Evolutionary conservation across 352 stramenopile genomes (phyloP).

Genomic region (Phytophthora aleatoria): DNA sequence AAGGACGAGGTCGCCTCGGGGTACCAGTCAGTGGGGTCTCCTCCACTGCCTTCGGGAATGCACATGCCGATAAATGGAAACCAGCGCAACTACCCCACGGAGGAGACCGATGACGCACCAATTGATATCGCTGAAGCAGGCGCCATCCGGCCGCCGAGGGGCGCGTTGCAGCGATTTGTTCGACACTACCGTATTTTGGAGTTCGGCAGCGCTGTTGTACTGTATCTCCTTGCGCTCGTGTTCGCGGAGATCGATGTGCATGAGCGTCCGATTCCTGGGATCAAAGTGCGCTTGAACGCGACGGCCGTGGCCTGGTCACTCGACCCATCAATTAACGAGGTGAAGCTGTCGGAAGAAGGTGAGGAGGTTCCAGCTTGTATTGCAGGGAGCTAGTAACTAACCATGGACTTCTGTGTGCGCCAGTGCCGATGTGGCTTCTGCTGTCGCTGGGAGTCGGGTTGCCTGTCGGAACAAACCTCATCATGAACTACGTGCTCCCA

Average conservation of each 20-base stretch:
- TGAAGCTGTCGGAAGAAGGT: slow-evolving; percentile 53
- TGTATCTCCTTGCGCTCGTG: slow-evolving; percentile 51
- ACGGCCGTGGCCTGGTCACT: slow-evolving; percentile 47
- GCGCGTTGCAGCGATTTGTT: slow-evolving; percentile 24
- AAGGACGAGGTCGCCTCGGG: slow-evolving; percentile 12
- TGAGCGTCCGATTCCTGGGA: slow-evolving; percentile 55
- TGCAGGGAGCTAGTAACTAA: neutral
- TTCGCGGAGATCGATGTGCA: slow-evolving; percentile 63
- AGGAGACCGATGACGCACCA: slow-evolving; percentile 13
- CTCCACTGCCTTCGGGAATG: slow-evolving; percentile 3
- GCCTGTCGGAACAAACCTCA: slow-evolving; percentile 53
- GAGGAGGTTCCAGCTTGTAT: neutral
- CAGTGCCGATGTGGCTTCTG: slow-evolving; percentile 61
- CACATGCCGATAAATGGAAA: slow-evolving; percentile 13
- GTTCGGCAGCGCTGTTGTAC: slow-evolving; percentile 51
- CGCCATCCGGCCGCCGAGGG: neutral
- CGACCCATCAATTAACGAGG: slow-evolving; percentile 56
- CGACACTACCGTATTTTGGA: slow-evolving; percentile 57
- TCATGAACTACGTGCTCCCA: slow-evolving; percentile 70
- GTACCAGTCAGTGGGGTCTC: slow-evolving; percentile 25
- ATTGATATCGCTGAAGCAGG: slow-evolving; percentile 21
- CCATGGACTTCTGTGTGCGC: slow-evolving; percentile 1
- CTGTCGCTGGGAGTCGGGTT: slow-evolving; percentile 37
- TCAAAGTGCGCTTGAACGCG: slow-evolving; percentile 51
- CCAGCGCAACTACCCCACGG: slow-evolving; percentile 10